These are phyloP conservation scores for Acer saccharum DNA, from an alignment of 345 rosid species.

Conservation along the genomic window DNA sequence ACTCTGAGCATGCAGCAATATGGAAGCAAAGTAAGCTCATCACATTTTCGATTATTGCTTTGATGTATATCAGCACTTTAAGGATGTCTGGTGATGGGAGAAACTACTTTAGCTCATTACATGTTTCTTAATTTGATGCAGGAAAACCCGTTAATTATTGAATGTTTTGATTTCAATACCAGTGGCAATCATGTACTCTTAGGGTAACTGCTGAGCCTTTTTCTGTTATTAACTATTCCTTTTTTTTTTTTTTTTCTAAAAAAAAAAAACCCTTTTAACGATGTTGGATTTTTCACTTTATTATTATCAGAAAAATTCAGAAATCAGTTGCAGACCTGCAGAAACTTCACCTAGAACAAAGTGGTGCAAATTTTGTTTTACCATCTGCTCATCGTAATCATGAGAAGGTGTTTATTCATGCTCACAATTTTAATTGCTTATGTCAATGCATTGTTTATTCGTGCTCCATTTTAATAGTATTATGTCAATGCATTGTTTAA, in stretches of 20 bases:
- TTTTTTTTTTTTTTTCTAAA: background rate
- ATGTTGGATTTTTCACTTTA: slow-evolving; percentile 19
- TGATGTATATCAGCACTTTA: background rate
- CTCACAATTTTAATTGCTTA: background rate
- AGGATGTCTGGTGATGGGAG: background rate
- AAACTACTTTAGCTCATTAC: slow-evolving; percentile 1
- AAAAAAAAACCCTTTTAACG: background rate
- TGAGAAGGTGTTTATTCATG: slow-evolving; percentile 56
- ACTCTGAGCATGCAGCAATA: slow-evolving; percentile 75
- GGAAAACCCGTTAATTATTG: slow-evolving; percentile 78
- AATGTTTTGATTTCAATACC: slow-evolving; percentile 83
- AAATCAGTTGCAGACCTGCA: slow-evolving; percentile 70
- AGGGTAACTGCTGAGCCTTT: slow-evolving; percentile 48
- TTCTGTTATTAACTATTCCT: background rate
- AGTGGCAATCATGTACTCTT: slow-evolving; percentile 66
- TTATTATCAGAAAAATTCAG: slow-evolving; percentile 53
- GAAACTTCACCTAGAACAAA: slow-evolving; percentile 52
- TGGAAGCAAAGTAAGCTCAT: slow-evolving; percentile 72
- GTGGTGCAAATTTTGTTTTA: slow-evolving; percentile 48
- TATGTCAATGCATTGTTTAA: slow-evolving; percentile 2
- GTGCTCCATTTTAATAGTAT: background rate
- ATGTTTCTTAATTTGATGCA: slow-evolving; percentile 32
- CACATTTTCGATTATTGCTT: background rate
- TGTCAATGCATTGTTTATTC: slow-evolving; percentile 20
- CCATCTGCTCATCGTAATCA: slow-evolving; percentile 40